Conservation (phyloP, 176 grass and related monocot species). For the Thalia dealbata region DNA sequence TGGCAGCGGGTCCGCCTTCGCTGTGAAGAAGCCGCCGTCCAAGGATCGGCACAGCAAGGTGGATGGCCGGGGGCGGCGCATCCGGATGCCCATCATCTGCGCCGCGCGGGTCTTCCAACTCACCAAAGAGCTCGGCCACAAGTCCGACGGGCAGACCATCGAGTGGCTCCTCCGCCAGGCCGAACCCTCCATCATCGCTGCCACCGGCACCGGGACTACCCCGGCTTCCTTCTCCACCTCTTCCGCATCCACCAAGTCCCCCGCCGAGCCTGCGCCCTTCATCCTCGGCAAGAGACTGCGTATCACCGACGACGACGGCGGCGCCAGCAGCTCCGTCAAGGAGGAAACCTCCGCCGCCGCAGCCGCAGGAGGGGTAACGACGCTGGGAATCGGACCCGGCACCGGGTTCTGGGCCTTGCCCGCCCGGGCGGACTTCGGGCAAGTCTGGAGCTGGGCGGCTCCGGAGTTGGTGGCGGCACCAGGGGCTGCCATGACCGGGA, state of each 20-base stretch:
- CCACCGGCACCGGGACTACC: slow-evolving; percentile 12
- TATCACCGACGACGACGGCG: neutral
- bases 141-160: slow-evolving; percentile 22
- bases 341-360: neutral
- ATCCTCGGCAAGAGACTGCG: slow-evolving; percentile 23
- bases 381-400: neutral
- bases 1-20: neutral
- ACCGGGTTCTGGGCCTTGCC: slow-evolving; percentile 18
- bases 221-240: slow-evolving; percentile 8
- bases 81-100: slow-evolving; percentile 24
- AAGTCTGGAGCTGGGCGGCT: slow-evolving; percentile 15
- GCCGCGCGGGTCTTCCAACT: slow-evolving; percentile 19
- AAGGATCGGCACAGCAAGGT: slow-evolving; percentile 23
- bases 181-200: slow-evolving; percentile 22
- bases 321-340: neutral
- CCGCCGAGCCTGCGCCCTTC: neutral
- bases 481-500: neutral
- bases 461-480: slow-evolving; percentile 10
- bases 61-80: slow-evolving; percentile 12
- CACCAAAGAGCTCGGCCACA: slow-evolving; percentile 23
- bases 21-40: slow-evolving; percentile 5
- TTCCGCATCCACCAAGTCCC: neutral
- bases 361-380: neutral
- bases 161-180: slow-evolving; percentile 24
- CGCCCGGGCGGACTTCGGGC: slow-evolving; percentile 9